phyloP scores from a whole-genome alignment of 306 rosid genomes.

The Parietaria judaica region DNA sequence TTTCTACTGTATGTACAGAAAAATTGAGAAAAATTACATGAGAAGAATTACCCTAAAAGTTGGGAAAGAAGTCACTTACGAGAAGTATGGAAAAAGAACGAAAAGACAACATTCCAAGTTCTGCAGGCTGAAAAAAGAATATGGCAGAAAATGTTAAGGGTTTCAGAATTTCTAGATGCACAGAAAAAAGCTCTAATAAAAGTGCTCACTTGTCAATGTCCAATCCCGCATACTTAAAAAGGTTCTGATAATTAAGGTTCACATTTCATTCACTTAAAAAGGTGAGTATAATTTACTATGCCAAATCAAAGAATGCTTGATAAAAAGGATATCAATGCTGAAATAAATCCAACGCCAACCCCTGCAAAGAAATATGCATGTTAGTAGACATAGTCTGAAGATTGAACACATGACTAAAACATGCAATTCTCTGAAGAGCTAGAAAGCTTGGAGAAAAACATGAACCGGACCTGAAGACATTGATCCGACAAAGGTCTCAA shows the following conservation, averaged over 20 bases:
- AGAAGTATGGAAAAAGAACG: conserved; percentile 97
- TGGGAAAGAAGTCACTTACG: conserved; percentile 52
- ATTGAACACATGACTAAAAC: not conserved
- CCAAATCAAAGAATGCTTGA: conserved; percentile 17
- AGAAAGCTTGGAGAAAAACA: no score
- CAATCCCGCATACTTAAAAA: conserved; percentile 98
- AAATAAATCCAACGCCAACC: conserved; percentile 92
- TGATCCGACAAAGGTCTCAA: conserved; percentile 97
- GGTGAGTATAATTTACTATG: conserved; percentile 12
- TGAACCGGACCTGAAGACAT: conserved; percentile 74
- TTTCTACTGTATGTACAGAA: no score
- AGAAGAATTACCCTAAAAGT: not conserved
- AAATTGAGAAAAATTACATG: not conserved
- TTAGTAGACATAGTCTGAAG: conserved; percentile 22
- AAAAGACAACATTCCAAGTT: conserved; percentile 95
- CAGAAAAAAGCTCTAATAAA: conserved; percentile 14
- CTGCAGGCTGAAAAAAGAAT: conserved; percentile 67
- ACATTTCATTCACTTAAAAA: conserved; percentile 13
- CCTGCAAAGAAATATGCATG: conserved; percentile 50
- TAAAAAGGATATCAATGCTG: conserved; percentile 96
- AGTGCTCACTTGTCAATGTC: conserved; percentile 86
- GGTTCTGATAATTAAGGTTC: conserved; percentile 74
- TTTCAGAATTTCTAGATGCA: conserved; percentile 19
- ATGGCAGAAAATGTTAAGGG: conserved; percentile 14
- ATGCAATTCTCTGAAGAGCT: no score